Percentiles rank a stretch among this genome's conserved stretches.
These are phyloP conservation scores for Ambrosiella beaveri DNA, from an alignment of 2,329 filamentous ascomycete species.

Conservation along the genomic window DNA sequence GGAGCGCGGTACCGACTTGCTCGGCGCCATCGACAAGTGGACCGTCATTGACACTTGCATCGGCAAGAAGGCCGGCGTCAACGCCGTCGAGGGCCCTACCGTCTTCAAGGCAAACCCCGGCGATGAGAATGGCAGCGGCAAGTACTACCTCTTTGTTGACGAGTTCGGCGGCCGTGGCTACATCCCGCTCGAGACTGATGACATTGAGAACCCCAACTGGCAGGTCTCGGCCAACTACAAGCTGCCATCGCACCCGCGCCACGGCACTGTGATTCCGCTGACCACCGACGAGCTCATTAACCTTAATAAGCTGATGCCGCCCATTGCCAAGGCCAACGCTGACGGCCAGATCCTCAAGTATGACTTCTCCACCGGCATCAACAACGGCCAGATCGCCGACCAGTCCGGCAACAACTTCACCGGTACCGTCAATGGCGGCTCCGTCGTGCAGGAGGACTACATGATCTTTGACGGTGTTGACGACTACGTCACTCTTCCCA, in stretches of 20 bases:
- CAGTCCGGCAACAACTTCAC: conserved; percentile 15
- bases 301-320: conserved; percentile 16
- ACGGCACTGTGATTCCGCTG: conserved; percentile 35
- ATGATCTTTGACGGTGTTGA: conserved; percentile 16
- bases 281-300: conserved; percentile 27
- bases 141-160: conserved; percentile 38
- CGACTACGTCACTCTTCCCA: conserved; percentile 16
- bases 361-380: conserved; percentile 13
- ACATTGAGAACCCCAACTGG: conserved; percentile 33
- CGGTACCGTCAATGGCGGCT: conserved; percentile 15
- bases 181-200: conserved; percentile 32
- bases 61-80: conserved; percentile 30
- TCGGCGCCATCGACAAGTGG: conserved; percentile 27
- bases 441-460: conserved; percentile 12
- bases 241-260: conserved; percentile 31
- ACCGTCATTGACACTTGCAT: conserved; percentile 30
- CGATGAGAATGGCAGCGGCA: conserved; percentile 30
- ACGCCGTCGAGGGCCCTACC: conserved; percentile 33
- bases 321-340: conserved; percentile 9
- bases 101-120: conserved; percentile 32
- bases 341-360: conserved; percentile 16
- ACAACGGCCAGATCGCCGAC: conserved; percentile 13
- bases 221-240: conserved; percentile 27
- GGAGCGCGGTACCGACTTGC: conserved; percentile 28
- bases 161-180: conserved; percentile 35